phyloP scores from a whole-genome alignment of 129 eudicot species.

The Helianthus tuberosus region DNA sequence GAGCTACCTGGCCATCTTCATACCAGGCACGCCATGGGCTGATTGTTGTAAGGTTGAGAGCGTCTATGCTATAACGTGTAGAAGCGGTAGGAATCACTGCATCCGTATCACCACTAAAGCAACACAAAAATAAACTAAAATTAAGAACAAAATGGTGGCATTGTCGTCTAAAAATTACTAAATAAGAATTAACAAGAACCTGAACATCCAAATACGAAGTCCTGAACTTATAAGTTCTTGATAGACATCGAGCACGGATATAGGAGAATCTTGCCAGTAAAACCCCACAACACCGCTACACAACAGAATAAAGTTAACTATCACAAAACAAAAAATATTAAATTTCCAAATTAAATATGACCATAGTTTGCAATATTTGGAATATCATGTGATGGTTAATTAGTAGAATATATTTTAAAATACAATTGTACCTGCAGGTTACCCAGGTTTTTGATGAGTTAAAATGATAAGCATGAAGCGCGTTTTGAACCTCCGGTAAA shows the following conservation, averaged over 20 bases:
- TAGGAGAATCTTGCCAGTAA: conserved; percentile 85
- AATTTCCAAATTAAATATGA: not conserved
- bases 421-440: conserved; percentile 70
- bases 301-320: conserved; percentile 9
- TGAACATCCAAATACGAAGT: conserved; percentile 89
- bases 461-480: conserved; percentile 71
- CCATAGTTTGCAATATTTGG: not conserved
- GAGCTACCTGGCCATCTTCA: conserved; percentile 88
- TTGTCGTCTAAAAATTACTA: not conserved
- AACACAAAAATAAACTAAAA: not conserved
- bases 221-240: conserved; percentile 82
- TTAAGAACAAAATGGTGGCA: not conserved
- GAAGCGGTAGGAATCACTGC: conserved; percentile 90
- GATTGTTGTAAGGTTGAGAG: conserved; percentile 75
- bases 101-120: conserved; percentile 87
- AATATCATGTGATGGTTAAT: not conserved
- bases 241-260: conserved; percentile 69
- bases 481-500: conserved; percentile 89
- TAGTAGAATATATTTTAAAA: no score
- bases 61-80: conserved; percentile 78
- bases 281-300: conserved; percentile 54
- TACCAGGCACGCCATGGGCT: conserved; percentile 97
- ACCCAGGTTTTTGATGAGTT: conserved; percentile 62
- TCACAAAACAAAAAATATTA: no score
- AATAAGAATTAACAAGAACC: conserved; percentile 46